Conservation (phyloP, 2,329 filamentous ascomycete species). For the Penicillium sp. region DNA sequence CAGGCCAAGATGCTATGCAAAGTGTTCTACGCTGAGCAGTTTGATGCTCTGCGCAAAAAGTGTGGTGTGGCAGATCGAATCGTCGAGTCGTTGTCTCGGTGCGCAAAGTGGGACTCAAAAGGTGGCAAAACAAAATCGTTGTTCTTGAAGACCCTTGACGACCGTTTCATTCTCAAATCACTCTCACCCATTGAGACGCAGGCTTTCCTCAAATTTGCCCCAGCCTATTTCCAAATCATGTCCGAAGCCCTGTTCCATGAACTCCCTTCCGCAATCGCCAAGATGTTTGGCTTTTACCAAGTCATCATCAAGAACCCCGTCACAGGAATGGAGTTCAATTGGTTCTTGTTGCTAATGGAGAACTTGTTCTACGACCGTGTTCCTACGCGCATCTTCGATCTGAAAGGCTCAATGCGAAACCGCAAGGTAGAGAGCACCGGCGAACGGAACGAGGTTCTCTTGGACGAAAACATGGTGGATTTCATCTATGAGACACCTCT, state of each 20-base stretch:
- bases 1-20: conserved; percentile 96
- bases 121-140: conserved; percentile 97
- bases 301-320: conserved; percentile 93
- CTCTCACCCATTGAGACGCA: conserved; percentile 88
- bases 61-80: conserved; percentile 93
- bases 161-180: conserved; percentile 89
- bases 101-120: conserved; percentile 96
- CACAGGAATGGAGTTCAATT: conserved; percentile 90
- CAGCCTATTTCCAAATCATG: conserved; percentile 97
- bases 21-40: conserved; percentile 97
- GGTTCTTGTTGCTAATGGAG: conserved; percentile 93
- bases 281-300: conserved; percentile 98
- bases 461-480: conserved; percentile 98
- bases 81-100: conserved; percentile 89
- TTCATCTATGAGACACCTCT: conserved; percentile 97
- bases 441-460: conserved; percentile 90
- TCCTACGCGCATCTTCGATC: conserved; percentile 86
- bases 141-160: conserved; percentile 94
- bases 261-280: conserved; percentile 92
- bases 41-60: conserved; percentile 88
- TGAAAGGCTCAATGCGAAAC: conserved; percentile 98
- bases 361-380: conserved; percentile 95
- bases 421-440: conserved; percentile 95
- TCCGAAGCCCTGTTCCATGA: conserved; percentile 94
- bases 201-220: conserved; percentile 91